These are phyloP conservation scores for Mariannaea sp. DNA, from an alignment of 2,329 filamentous ascomycete species.

Conservation along the genomic window DNA sequence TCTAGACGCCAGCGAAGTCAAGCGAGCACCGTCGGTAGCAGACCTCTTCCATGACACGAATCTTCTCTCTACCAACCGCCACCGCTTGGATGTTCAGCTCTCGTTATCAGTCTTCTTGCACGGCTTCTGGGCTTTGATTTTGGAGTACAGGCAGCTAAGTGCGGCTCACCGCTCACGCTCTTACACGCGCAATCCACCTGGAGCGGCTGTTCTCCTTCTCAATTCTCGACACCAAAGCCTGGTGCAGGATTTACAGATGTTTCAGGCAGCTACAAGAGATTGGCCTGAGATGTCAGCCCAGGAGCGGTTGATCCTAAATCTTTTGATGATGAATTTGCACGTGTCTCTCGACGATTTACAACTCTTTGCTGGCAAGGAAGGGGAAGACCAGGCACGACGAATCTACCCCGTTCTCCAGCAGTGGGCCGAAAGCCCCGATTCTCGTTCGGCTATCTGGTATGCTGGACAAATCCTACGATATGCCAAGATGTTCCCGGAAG, in stretches of 20 bases:
- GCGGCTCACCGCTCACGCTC: slow-evolving; percentile 54
- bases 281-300: slow-evolving; percentile 52
- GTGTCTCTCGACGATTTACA: slow-evolving; percentile 69
- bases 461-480: slow-evolving; percentile 69
- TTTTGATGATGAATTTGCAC: slow-evolving; percentile 67
- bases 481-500: slow-evolving; percentile 58
- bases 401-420: slow-evolving; percentile 62
- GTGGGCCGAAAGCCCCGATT: slow-evolving; percentile 61
- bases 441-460: slow-evolving; percentile 67
- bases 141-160: slow-evolving; percentile 67
- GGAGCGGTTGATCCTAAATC: slow-evolving; percentile 54
- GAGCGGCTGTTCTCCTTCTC: slow-evolving; percentile 52
- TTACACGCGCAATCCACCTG: slow-evolving; percentile 48
- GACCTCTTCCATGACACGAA: slow-evolving; percentile 63
- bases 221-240: slow-evolving; percentile 66
- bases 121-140: slow-evolving; percentile 67
- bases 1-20: slow-evolving; percentile 44
- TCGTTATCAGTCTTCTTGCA: slow-evolving; percentile 66
- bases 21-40: slow-evolving; percentile 55
- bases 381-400: slow-evolving; percentile 65
- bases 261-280: slow-evolving; percentile 49
- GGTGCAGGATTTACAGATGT: slow-evolving; percentile 58
- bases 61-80: slow-evolving; percentile 53
- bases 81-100: slow-evolving; percentile 60
- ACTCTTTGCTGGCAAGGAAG: slow-evolving; percentile 69